Conservation (phyloP, 2,329 filamentous ascomycete species). For the Ceratocystiopsis brevicomis region DNA sequence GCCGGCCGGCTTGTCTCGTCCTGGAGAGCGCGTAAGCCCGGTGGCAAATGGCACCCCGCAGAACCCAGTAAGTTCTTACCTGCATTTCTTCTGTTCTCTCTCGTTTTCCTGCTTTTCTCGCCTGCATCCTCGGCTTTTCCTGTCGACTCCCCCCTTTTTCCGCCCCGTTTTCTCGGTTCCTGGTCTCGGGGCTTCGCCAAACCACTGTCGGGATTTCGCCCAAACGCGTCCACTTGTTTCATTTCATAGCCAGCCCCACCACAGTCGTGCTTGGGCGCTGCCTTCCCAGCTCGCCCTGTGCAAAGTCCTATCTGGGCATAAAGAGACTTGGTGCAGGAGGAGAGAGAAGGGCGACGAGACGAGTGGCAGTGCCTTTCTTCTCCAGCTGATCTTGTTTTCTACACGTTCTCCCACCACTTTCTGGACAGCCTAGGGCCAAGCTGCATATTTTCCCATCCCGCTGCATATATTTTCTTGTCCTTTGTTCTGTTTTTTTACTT, state of each 20-base stretch:
- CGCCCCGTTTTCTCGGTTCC: conserved; percentile 1
- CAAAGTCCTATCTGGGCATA: too few relatives aligned
- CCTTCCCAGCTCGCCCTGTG: too few relatives aligned
- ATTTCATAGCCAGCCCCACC: conserved; percentile 5
- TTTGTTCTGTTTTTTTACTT: background rate
- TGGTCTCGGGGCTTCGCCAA: conserved; percentile 1
- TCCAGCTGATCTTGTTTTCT: background rate
- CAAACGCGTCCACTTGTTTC: conserved; percentile 6
- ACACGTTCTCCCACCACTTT: too few relatives aligned
- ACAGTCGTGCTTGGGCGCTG: too few relatives aligned
- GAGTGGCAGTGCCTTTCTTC: background rate
- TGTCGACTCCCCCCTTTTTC: conserved; percentile 2
- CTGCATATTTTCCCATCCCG: background rate
- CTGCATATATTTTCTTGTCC: background rate
- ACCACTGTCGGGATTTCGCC: conserved; percentile 3
- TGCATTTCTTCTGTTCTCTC: background rate
- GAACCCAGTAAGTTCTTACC: conserved; percentile 30
- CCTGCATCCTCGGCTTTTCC: background rate
- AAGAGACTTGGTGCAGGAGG: too few relatives aligned
- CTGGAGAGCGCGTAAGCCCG: conserved; percentile 43
- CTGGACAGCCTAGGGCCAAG: too few relatives aligned
- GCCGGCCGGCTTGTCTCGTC: conserved; percentile 48
- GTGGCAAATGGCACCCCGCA: conserved; percentile 33
- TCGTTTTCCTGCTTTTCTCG: background rate
- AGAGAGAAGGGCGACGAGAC: background rate